Evolutionary conservation across 345 rosid species (phyloP), one percentile per base, ranked within the genome.

Genomic region (Clarkia xantiana): DNA sequence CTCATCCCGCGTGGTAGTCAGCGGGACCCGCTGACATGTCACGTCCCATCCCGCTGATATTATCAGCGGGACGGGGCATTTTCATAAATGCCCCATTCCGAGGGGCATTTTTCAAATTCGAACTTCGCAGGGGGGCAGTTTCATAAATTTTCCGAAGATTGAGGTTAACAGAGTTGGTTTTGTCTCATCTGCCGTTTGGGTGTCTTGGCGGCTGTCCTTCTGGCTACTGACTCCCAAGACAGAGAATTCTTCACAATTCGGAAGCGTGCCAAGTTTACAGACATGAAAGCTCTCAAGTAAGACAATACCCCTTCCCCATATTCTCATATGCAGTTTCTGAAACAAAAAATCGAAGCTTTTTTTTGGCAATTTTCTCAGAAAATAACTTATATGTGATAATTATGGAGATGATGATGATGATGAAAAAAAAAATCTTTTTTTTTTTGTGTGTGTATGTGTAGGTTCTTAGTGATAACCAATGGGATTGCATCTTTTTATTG

Each of bases 281-380:
- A 86, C 73, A 81, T 86, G 93, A 91, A 86, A 69, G 85, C 96
- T 9, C 85, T 91, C 18, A 85, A 83, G 98, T 86, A 67, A 67
- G 89, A 54, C 59, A 52, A 29, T 18, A 42, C 49, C 56, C 5
- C 36, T 29, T 10, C 8, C 36, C 8, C 36, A 29, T 7, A 29
- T 29, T 29, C 36, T 29, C 36, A 29, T 22, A 2, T 5, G n/a
- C n/a, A n/a, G n/a, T n/a, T n/a, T n/a, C n/a, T 22, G 25, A 42
- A 20, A 49, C 18, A 10, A 40, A 5, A 19, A 50, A 14, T 45
- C 15, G 48, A 12, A 14, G 38, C 18, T 44, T 44, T 46, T n/a
- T 18, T 49, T 6, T n/a, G n/a, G 36, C 36, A 10, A 29, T 29
- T 29, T 29, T 10, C 8, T 10, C 36, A 29, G 8, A 29, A 29